These are phyloP conservation scores for Sclerotinia trifoliorum DNA, from an alignment of 2,329 filamentous ascomycete genomes.

Conservation along the genomic window DNA sequence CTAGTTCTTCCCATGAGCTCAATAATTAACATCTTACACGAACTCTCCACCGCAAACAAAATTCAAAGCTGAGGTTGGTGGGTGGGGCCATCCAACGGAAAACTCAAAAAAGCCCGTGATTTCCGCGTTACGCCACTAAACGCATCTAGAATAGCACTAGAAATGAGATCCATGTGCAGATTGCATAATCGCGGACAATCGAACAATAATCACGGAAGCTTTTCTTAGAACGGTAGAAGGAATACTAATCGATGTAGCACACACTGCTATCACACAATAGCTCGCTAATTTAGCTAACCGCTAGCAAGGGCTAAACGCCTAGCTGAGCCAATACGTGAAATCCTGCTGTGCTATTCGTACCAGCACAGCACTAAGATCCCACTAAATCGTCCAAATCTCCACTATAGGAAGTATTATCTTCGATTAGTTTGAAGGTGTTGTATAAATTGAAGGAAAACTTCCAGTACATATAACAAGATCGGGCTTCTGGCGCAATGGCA, in stretches of 20 bases:
- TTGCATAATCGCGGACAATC: background rate
- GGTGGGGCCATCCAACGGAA: background rate
- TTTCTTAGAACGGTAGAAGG: too few relatives aligned
- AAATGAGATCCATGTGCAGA: too few relatives aligned
- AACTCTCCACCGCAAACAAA: too few relatives aligned
- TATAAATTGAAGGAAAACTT: fast-evolving
- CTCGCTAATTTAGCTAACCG: background rate
- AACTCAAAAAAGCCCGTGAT: background rate
- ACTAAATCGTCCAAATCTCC: background rate
- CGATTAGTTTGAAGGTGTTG: fast-evolving
- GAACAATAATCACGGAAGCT: background rate
- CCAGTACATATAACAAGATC: fast-evolving
- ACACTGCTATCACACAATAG: background rate
- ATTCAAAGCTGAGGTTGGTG: too few relatives aligned
- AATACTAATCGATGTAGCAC: background rate
- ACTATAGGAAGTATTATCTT: background rate
- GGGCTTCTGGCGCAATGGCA: constrained; percentile 19
- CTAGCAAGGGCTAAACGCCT: background rate
- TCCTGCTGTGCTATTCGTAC: background rate
- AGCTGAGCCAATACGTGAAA: background rate
- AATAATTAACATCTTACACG: background rate
- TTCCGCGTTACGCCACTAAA: background rate
- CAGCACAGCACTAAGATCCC: background rate
- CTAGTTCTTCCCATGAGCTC: too few relatives aligned
- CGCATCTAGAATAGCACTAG: background rate